A percentile compares a stretch with the other conserved stretches of the same genome.
phyloP scores from a whole-genome alignment of 495 filamentous ascomycete species.

The Hyaloscypha finlandica region DNA sequence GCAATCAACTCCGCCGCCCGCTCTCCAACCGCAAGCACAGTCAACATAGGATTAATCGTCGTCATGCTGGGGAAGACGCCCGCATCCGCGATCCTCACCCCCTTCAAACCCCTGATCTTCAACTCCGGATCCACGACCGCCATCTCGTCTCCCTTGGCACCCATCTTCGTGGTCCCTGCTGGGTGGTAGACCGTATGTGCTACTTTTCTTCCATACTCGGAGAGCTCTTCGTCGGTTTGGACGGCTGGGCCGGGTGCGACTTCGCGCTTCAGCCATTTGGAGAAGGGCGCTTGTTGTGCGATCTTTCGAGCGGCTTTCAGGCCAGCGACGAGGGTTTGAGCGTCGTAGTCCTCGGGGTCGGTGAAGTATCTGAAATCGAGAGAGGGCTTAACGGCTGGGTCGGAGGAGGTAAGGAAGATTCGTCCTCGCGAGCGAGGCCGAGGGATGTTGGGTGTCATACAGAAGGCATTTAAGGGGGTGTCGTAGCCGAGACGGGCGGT shows the following conservation, averaged over 20 bases:
- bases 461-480: conserved; percentile 76
- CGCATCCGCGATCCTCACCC: conserved; percentile 60
- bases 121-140: conserved; percentile 61
- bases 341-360: conserved; percentile 80
- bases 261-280: conserved; percentile 76
- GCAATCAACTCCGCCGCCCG: conserved; percentile 63
- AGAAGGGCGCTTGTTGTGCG: conserved; percentile 71
- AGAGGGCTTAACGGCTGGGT: conserved; percentile 74
- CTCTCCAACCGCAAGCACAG: conserved; percentile 65
- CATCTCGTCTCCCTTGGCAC: conserved; percentile 62
- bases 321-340: conserved; percentile 77
- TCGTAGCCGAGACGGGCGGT: conserved; percentile 70
- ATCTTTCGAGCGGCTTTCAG: conserved; percentile 70
- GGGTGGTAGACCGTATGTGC: conserved; percentile 89
- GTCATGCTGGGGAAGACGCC: conserved; percentile 61
- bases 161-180: conserved; percentile 87
- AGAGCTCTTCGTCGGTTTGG: conserved; percentile 69
- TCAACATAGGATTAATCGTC: conserved; percentile 64
- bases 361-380: conserved; percentile 90
- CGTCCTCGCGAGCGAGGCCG: conserved; percentile 74
- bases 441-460: conserved; percentile 91
- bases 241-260: conserved; percentile 72
- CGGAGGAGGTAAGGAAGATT: conserved; percentile 68
- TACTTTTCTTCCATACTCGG: conserved; percentile 70
- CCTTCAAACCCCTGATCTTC: conserved; percentile 53